Conservation (phyloP, 2,329 filamentous ascomycete species). For the Aureobasidium sp. region DNA sequence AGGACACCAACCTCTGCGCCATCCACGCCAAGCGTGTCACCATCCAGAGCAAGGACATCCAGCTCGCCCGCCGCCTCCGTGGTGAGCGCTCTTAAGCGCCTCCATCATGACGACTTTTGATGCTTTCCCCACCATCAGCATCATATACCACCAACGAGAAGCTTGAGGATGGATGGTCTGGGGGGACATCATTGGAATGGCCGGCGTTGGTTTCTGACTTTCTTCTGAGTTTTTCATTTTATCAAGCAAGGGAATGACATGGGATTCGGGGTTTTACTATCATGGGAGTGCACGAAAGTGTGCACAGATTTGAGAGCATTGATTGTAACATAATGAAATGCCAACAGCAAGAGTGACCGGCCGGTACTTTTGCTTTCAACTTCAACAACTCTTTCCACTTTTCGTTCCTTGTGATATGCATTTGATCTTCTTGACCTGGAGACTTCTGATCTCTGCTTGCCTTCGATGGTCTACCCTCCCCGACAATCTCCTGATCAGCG, state of each 20-base stretch:
- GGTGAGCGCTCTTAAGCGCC: slow-evolving; percentile 43
- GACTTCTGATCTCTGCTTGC: background rate
- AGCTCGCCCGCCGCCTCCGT: slow-evolving; percentile 60
- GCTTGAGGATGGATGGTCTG: slow-evolving; percentile 11
- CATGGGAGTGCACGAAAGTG: slow-evolving; percentile 15
- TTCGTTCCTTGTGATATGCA: slow-evolving; percentile 1
- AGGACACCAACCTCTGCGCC: slow-evolving; percentile 91
- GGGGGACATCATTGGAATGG: slow-evolving; percentile 15
- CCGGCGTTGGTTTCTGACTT: slow-evolving; percentile 12
- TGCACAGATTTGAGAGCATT: slow-evolving; percentile 24
- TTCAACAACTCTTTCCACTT: background rate
- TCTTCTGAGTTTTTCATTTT: slow-evolving; percentile 11
- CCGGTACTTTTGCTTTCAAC: slow-evolving; percentile 2
- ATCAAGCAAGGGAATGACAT: slow-evolving; percentile 13
- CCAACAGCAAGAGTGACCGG: background rate
- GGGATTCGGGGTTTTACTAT: slow-evolving; percentile 15
- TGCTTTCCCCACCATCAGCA: slow-evolving; percentile 9
- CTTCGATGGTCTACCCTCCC: too few species aligned
- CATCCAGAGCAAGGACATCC: slow-evolving; percentile 66
- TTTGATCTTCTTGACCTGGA: background rate
- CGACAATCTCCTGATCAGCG: background rate
- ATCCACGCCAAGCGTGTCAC: slow-evolving; percentile 96
- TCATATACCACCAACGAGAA: slow-evolving; percentile 12
- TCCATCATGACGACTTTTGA: slow-evolving; percentile 17
- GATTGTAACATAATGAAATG: slow-evolving; percentile 30